A percentile compares a stretch with the other conserved stretches of the same genome.
Conservation (phyloP, 495 filamentous ascomycete genomes). For the Evansstolkia leycettana region DNA sequence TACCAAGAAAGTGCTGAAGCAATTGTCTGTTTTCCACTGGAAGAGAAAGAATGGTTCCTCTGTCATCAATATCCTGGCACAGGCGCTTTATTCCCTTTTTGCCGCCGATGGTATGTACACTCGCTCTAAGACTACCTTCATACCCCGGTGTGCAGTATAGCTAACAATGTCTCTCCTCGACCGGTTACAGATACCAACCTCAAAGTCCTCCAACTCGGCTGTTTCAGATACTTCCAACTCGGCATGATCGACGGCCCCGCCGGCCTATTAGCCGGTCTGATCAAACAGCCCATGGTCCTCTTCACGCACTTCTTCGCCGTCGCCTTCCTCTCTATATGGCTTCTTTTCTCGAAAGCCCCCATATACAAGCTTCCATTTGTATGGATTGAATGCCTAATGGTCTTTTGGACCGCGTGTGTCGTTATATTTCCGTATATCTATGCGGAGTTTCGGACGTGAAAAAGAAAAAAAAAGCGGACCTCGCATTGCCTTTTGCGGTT, state of each 20-base stretch:
- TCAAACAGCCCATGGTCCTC: conserved; percentile 64
- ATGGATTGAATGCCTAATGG: conserved; percentile 45
- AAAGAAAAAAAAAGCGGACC: no score
- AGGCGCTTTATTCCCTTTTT: conserved; percentile 83
- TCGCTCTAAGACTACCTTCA: conserved; percentile 2
- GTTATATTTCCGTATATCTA: conserved; percentile 82
- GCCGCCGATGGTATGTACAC: conserved; percentile 58
- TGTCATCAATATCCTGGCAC: conserved; percentile 92
- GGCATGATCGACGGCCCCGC: conserved; percentile 69
- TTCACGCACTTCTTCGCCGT: conserved; percentile 92
- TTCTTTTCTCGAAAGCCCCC: conserved; percentile 47
- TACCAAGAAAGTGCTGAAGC: conserved; percentile 45
- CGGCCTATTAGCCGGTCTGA: conserved; percentile 73
- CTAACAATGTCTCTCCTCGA: not conserved
- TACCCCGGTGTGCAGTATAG: not conserved
- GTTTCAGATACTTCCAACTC: conserved; percentile 83
- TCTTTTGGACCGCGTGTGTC: conserved; percentile 79
- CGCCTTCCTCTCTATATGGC: conserved; percentile 78
- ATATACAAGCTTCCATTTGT: conserved; percentile 48
- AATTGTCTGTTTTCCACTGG: conserved; percentile 79
- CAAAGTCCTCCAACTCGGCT: conserved; percentile 71
- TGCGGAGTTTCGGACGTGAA: conserved; percentile 34
- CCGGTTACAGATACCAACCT: conserved; percentile 55
- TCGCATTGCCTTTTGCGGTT: no score
- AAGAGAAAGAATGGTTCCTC: conserved; percentile 63